Evolutionary conservation across 495 filamentous ascomycete species (phyloP).

Genomic region (Cairneyella variabilis): DNA sequence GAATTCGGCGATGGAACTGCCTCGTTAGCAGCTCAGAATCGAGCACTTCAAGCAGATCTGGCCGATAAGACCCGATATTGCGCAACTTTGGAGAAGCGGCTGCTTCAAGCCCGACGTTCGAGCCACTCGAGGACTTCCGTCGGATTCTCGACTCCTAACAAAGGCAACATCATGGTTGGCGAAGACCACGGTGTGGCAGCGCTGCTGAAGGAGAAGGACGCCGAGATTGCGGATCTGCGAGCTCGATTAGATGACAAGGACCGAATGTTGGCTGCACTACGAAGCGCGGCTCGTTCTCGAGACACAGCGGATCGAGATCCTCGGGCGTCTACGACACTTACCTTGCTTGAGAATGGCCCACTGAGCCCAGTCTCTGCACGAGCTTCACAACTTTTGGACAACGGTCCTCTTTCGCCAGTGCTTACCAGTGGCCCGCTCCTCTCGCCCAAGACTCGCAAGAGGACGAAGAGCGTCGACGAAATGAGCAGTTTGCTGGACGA

Average conservation of each 20-base stretch:
- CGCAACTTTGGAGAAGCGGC: slow-evolving; percentile 82
- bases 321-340: slow-evolving; percentile 5
- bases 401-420: slow-evolving; percentile 27
- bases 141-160: slow-evolving; percentile 53
- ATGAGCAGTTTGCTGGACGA: slow-evolving; percentile 88
- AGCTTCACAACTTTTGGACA: slow-evolving; percentile 40
- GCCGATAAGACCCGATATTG: slow-evolving; percentile 96
- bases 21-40: slow-evolving; percentile 72
- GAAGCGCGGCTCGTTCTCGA: slow-evolving; percentile 81
- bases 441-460: slow-evolving; percentile 37
- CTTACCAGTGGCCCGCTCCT: slow-evolving; percentile 19
- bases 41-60: slow-evolving; percentile 87
- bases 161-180: slow-evolving; percentile 52
- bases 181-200: slow-evolving; percentile 65
- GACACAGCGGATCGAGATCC: slow-evolving; percentile 65
- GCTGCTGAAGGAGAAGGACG: slow-evolving; percentile 82
- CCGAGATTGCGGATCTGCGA: slow-evolving; percentile 86
- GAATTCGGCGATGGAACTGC: slow-evolving; percentile 89
- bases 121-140: slow-evolving; percentile 83
- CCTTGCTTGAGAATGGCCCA: slow-evolving; percentile 32
- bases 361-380: slow-evolving; percentile 39
- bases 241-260: slow-evolving; percentile 94
- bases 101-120: slow-evolving; percentile 86
- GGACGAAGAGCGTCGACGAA: slow-evolving; percentile 73
- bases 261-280: slow-evolving; percentile 82